Evolutionary conservation across 257 asterid species (phyloP).

Genomic region (Gentiana macrophylla): DNA sequence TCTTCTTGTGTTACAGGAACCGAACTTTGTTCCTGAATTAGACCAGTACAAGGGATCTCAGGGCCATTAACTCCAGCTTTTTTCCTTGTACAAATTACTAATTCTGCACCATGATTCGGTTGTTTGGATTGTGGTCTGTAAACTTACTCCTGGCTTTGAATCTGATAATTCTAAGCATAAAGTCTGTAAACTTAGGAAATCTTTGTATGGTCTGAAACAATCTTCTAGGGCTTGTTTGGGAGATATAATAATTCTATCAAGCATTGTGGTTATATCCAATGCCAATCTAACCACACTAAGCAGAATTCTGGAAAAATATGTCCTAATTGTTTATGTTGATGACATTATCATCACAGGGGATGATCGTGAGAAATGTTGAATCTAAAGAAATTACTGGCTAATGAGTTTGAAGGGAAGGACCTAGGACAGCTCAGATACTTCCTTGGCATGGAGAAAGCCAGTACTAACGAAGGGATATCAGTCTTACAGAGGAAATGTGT

Average conservation of each 20-base stretch:
- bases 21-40: too few species aligned
- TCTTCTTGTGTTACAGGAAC: too few species aligned
- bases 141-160: neutral
- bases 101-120: too few species aligned
- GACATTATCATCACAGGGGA: neutral
- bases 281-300: neutral
- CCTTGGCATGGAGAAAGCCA: neutral
- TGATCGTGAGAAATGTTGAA: neutral
- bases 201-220: slow-evolving; percentile 7
- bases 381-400: neutral
- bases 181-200: neutral
- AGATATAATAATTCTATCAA: neutral
- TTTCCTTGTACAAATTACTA: too few species aligned
- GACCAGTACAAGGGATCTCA: too few species aligned
- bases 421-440: neutral
- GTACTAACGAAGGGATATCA: neutral
- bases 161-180: neutral
- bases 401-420: slow-evolving; percentile 1
- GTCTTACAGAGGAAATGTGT: neutral
- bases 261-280: neutral
- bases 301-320: neutral
- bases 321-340: too few species aligned
- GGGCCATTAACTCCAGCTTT: too few species aligned
- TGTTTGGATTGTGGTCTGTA: too few species aligned
- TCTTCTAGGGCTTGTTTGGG: slow-evolving; percentile 5